These are phyloP conservation scores for Taphrina populina DNA, from an alignment of 1,139 yeast species.

Conservation along the genomic window DNA sequence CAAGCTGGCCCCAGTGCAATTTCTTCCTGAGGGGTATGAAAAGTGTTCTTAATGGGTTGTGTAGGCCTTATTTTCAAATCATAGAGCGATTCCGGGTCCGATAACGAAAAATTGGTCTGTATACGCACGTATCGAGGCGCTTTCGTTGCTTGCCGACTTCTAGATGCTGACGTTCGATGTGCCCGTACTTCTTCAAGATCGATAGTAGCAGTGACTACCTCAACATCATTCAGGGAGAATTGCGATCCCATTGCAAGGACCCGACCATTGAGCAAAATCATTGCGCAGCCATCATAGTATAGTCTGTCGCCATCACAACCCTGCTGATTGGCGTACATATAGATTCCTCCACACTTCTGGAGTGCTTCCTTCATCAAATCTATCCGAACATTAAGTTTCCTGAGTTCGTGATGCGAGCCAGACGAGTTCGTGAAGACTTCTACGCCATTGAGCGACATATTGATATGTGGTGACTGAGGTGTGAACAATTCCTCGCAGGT, in stretches of 20 bases:
- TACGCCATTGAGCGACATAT: conserved; percentile 90
- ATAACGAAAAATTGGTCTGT: conserved; percentile 59
- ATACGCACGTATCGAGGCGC: conserved; percentile 60
- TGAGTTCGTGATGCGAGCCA: conserved; percentile 93
- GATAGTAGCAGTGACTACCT: conserved; percentile 87
- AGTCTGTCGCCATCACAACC: conserved; percentile 98
- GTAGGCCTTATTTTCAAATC: conserved; percentile 69
- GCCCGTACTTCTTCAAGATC: conserved; percentile 88
- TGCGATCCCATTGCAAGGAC: conserved; percentile 92
- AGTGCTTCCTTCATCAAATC: conserved; percentile 88
- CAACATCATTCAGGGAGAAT: conserved; percentile 79
- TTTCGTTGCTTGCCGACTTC: conserved; percentile 66
- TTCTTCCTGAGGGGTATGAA: conserved; percentile 88
- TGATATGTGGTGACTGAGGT: conserved; percentile 91
- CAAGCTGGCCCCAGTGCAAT: conserved; percentile 98
- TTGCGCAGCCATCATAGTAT: conserved; percentile 95
- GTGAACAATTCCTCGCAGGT: conserved; percentile 97
- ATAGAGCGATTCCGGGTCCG: conserved; percentile 59
- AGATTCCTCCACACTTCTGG: conserved; percentile 92
- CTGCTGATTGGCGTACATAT: conserved; percentile 86
- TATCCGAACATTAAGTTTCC: conserved; percentile 81
- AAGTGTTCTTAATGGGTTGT: conserved; percentile 50
- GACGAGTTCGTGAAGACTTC: conserved; percentile 93
- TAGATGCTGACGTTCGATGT: conserved; percentile 71
- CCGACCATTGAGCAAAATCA: conserved; percentile 85